Evolutionary conservation across 2,329 filamentous ascomycete genomes (phyloP), one percentile per base, ranked within the genome.

Genomic region (Penicillium sp.): DNA sequence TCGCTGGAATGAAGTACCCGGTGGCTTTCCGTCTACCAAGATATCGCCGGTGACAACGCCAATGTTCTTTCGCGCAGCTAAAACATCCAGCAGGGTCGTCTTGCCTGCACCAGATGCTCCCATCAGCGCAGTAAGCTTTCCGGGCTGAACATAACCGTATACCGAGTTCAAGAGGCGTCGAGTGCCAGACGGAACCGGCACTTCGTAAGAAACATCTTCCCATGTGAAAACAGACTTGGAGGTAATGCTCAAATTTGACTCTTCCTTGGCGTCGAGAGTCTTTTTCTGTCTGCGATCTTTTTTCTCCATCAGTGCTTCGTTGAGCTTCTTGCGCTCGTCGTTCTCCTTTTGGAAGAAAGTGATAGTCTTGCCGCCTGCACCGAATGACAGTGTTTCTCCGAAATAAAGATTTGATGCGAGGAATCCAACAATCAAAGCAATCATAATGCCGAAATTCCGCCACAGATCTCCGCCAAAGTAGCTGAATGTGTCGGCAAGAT

Each of bases 21-120:
- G 82, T 7, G 75, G 70, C 40, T 77, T 76, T 8, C 84, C 85
- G 62, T 88, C 84, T 8, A 88, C 80, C 18, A 88, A 76, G 49
- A 85, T 82, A 56, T 87, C 82, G 40, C 86, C 86, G 32, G 72
- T 74, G 47, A 88, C 83, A 5, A 86, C 82, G 59, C 86, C 85
- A 56, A 87, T 84, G 59, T 83, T 87, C 70, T 85, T 86, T 52
- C 86, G 75, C 5, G 81, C 75, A 1, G 86, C 85, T 10, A 95
- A 77, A 1, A 93, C 89, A 64, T 96, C 89, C 3, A 96, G 77
- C 0, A 95, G 77, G 0, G 91, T 95, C 0, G 90, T 94, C 75
- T 96, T 96, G 45, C 91, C 91, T 4, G 90, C 91, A n/a, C 83
- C 83, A 3, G 79, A 82, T 13, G 78, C 77, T 4, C 78, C 79